These are phyloP conservation scores for Vanderwaltozyma yarrowii DNA, from an alignment of 805 yeast species.

Conservation along the genomic window DNA sequence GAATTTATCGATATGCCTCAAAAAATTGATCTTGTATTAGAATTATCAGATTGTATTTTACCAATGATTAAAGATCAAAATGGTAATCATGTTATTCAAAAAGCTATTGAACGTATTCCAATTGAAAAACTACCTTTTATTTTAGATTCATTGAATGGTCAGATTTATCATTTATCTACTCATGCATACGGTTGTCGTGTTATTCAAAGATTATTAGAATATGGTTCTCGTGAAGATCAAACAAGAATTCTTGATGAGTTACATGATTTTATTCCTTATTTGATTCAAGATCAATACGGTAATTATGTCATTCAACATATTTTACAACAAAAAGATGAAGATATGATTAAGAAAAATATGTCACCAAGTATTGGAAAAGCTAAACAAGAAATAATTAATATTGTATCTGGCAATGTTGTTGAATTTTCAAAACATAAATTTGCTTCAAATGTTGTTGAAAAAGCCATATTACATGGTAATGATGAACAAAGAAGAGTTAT, in stretches of 20 bases:
- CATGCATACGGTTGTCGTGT: slow-evolving; percentile 98
- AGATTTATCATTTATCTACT: slow-evolving; percentile 75
- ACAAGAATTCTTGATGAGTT: slow-evolving; percentile 58
- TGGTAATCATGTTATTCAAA: slow-evolving; percentile 96
- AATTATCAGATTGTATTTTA: slow-evolving; percentile 51
- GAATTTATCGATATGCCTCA: slow-evolving; percentile 58
- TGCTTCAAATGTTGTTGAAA: slow-evolving; percentile 96
- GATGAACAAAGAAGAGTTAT: slow-evolving; percentile 50
- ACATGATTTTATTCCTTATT: slow-evolving; percentile 56
- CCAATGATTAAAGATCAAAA: slow-evolving; percentile 87
- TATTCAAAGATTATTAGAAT: slow-evolving; percentile 83
- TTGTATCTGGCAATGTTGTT: slow-evolving; percentile 64
- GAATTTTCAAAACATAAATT: slow-evolving; percentile 90
- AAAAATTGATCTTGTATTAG: slow-evolving; percentile 59
- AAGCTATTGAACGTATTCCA: slow-evolving; percentile 81
- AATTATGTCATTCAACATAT: slow-evolving; percentile 96
- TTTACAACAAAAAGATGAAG: slow-evolving; percentile 43
- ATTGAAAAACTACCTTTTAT: slow-evolving; percentile 60
- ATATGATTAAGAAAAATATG: slow-evolving; percentile 3
- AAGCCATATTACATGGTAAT: slow-evolving; percentile 70
- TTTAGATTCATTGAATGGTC: slow-evolving; percentile 55
- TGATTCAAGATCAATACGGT: slow-evolving; percentile 95
- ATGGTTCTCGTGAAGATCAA: slow-evolving; percentile 57
- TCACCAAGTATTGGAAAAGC: slow-evolving; percentile 32
- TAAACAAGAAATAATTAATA: slow-evolving; percentile 41